Percentiles rank a stretch among this genome's conserved stretches.
phyloP scores from a whole-genome alignment of 2,329 filamentous ascomycete genomes.

The Cadophora gregata region DNA sequence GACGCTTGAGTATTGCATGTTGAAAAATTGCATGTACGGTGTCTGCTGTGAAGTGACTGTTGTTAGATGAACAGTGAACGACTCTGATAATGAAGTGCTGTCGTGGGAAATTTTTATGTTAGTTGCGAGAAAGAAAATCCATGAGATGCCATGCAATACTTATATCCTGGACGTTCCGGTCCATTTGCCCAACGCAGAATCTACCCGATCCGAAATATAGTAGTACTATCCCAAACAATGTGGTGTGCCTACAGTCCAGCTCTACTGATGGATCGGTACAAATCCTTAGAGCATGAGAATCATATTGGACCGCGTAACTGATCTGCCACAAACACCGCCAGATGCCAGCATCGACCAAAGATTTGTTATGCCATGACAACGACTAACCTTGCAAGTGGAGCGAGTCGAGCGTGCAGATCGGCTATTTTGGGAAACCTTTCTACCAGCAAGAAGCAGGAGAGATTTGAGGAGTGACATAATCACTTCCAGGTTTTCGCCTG shows the following conservation, averaged over 20 bases:
- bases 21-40: slow-evolving; percentile 14
- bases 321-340: slow-evolving; percentile 31
- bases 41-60: neutral
- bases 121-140: slow-evolving; percentile 7
- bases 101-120: slow-evolving; percentile 20
- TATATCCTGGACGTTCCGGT: slow-evolving; percentile 26
- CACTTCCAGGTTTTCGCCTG: slow-evolving; percentile 24
- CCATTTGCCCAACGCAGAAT: neutral
- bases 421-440: slow-evolving; percentile 17
- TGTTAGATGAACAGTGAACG: neutral
- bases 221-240: slow-evolving; percentile 27
- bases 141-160: slow-evolving; percentile 24
- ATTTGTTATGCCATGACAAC: slow-evolving; percentile 31
- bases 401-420: slow-evolving; percentile 20
- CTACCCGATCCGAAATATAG: slow-evolving; percentile 12
- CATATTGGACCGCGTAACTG: slow-evolving; percentile 32
- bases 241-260: slow-evolving; percentile 10
- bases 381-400: slow-evolving; percentile 25
- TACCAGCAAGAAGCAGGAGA: slow-evolving; percentile 23
- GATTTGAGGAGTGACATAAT: slow-evolving; percentile 25
- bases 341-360: slow-evolving; percentile 13
- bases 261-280: slow-evolving; percentile 18
- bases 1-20: slow-evolving; percentile 40
- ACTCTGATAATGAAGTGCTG: slow-evolving; percentile 12
- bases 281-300: slow-evolving; percentile 12